These are phyloP conservation scores for Fusarium tricinctum DNA, from an alignment of 2,329 filamentous ascomycete species.

Conservation along the genomic window DNA sequence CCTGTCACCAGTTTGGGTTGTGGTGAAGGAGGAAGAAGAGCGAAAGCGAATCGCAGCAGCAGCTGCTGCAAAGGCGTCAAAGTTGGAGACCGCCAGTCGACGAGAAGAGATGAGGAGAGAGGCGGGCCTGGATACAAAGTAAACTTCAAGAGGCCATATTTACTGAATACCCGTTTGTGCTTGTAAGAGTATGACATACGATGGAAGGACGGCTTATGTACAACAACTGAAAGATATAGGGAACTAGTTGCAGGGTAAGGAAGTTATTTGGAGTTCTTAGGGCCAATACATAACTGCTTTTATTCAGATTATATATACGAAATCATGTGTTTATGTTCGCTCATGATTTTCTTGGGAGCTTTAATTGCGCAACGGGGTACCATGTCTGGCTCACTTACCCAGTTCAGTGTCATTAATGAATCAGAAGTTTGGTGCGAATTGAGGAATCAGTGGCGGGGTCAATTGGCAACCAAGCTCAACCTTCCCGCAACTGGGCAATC, in stretches of 20 bases:
- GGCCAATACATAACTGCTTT: constrained; percentile 23
- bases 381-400: neutral
- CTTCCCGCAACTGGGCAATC: neutral
- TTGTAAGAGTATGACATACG: constrained; percentile 46
- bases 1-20: constrained; percentile 61
- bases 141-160: neutral
- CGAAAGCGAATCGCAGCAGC: constrained; percentile 56
- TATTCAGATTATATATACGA: neutral
- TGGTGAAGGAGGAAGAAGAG: constrained; percentile 64
- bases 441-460: neutral
- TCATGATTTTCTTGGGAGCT: neutral
- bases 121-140: constrained; percentile 60
- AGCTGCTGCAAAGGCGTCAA: constrained; percentile 54
- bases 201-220: constrained; percentile 37
- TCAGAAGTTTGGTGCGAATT: neutral
- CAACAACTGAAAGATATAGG: constrained; percentile 28
- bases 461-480: neutral
- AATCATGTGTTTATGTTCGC: neutral
- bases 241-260: constrained; percentile 16
- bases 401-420: neutral
- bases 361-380: neutral
- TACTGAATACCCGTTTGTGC: constrained; percentile 15
- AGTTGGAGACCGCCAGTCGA: constrained; percentile 59
- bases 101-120: constrained; percentile 65
- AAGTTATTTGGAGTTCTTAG: constrained; percentile 37